Conservation (phyloP, 75 land plant species). For the Cunninghamia lanceolata region DNA sequence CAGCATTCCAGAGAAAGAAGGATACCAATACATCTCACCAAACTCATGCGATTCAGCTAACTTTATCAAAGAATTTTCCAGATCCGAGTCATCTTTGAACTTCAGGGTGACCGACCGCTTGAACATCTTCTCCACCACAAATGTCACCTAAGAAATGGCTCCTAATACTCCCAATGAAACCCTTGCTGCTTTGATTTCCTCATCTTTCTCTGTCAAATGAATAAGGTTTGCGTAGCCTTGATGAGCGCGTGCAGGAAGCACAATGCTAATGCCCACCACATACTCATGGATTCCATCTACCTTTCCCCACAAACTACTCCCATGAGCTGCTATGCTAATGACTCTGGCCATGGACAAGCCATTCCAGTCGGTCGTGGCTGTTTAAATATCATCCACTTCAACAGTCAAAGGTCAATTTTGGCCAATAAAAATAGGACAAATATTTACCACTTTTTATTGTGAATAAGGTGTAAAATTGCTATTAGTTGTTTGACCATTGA, state of each 20-base stretch:
- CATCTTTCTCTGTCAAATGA: too few species aligned
- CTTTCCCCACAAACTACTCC: slow-evolving; percentile 34
- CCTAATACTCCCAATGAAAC: too few species aligned
- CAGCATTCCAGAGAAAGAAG: neutral
- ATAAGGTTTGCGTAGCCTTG: slow-evolving; percentile 15
- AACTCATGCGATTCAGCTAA: slow-evolving; percentile 14
- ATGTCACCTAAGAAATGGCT: slow-evolving; percentile 16
- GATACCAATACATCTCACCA: slow-evolving; percentile 16
- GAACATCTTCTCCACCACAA: slow-evolving; percentile 18
- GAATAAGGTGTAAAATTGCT: too few species aligned
- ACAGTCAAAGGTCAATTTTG: too few species aligned
- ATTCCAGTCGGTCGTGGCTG: slow-evolving; percentile 47
- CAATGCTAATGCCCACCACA: slow-evolving; percentile 25
- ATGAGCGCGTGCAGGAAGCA: slow-evolving; percentile 25
- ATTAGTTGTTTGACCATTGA: too few species aligned
- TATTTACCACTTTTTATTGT: too few species aligned
- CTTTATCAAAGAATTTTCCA: neutral
- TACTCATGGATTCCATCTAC: slow-evolving; percentile 41
- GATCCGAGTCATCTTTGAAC: neutral
- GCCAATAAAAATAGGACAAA: too few species aligned
- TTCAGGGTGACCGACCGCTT: slow-evolving; percentile 8
- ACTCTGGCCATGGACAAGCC: slow-evolving; percentile 38
- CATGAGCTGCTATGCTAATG: slow-evolving; percentile 43
- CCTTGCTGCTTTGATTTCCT: too few species aligned
- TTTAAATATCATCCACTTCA: too few species aligned